These are phyloP conservation scores for Yamadazyma scolyti DNA, from an alignment of 805 yeast species.

Conservation along the genomic window DNA sequence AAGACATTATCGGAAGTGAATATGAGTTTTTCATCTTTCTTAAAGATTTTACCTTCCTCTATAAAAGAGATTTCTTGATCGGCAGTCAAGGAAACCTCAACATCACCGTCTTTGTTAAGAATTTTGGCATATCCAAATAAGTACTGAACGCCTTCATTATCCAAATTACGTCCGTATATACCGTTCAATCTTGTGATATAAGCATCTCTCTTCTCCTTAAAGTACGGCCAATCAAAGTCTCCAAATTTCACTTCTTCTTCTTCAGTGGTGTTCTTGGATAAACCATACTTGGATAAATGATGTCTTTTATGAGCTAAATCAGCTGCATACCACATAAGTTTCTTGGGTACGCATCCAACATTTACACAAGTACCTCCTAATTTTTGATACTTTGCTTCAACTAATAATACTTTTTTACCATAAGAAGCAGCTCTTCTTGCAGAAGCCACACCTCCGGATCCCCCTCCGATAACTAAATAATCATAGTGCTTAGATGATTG, in stretches of 20 bases:
- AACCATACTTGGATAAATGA: conserved; percentile 82
- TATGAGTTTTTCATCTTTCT: conserved; percentile 51
- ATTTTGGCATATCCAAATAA: conserved; percentile 86
- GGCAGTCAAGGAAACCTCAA: conserved; percentile 61
- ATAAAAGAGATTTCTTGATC: conserved; percentile 38
- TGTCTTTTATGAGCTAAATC: conserved; percentile 75
- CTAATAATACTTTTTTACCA: conserved; percentile 82
- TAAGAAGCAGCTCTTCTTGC: conserved; percentile 94
- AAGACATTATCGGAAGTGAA: conserved; percentile 80
- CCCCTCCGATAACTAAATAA: conserved; percentile 96
- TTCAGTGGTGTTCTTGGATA: conserved; percentile 47
- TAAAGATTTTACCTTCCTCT: conserved; percentile 21
- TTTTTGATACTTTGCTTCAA: conserved; percentile 64
- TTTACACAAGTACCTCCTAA: conserved; percentile 99
- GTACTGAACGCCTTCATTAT: conserved; percentile 84
- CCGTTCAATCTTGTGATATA: conserved; percentile 86
- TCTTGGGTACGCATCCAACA: conserved; percentile 99
- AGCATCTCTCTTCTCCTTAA: conserved; percentile 90
- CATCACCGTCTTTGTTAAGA: conserved; percentile 56
- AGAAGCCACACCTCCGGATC: conserved; percentile 98
- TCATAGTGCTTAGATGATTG: conserved; percentile 57
- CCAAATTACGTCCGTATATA: conserved; percentile 83
- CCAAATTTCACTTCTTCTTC: conserved; percentile 45
- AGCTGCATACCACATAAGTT: conserved; percentile 97
- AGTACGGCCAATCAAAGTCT: conserved; percentile 73